A percentile compares a stretch with the other conserved stretches of the same genome.
Evolutionary conservation across 768 basidiomycete species (phyloP).

Genomic region (Lanmaoa pseudosensibilis): DNA sequence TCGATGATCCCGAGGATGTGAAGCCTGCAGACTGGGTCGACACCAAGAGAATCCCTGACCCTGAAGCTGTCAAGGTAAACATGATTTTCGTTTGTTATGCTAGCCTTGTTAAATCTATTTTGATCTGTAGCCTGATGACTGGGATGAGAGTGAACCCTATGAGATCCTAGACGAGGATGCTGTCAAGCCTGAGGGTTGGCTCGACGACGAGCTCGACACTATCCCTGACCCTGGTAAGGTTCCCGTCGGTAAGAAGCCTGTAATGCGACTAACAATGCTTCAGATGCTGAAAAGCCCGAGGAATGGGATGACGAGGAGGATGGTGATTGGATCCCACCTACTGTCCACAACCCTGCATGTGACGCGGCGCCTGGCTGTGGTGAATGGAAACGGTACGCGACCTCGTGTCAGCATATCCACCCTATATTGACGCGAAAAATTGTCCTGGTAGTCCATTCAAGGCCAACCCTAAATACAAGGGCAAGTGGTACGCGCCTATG

Average conservation of each 20-base stretch:
- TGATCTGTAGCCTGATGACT: slow-evolving; percentile 71
- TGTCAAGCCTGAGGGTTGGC: slow-evolving; percentile 92
- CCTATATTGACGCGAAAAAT: not conserved
- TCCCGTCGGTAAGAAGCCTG: not conserved
- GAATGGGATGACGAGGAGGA: slow-evolving; percentile 99
- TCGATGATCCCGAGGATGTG: slow-evolving; percentile 87
- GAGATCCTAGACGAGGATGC: slow-evolving; percentile 89
- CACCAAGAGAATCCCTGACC: slow-evolving; percentile 78
- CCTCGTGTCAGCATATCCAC: not conserved
- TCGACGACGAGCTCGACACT: slow-evolving; percentile 77
- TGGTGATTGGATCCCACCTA: slow-evolving; percentile 96
- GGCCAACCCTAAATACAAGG: slow-evolving; percentile 94
- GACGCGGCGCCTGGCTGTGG: slow-evolving; percentile 91
- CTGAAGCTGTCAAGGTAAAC: slow-evolving; percentile 74
- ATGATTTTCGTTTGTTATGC: not conserved
- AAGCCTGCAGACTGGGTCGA: slow-evolving; percentile 97
- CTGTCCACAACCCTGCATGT: slow-evolving; percentile 88
- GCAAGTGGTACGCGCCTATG: slow-evolving; percentile 94
- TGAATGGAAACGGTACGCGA: slow-evolving; percentile 76
- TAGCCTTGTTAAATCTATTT: not conserved
- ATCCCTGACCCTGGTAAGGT: slow-evolving; percentile 83
- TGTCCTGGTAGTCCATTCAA: slow-evolving; percentile 62
- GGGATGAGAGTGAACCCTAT: slow-evolving; percentile 97
- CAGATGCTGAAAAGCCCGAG: slow-evolving; percentile 91
- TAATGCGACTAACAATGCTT: not conserved